phyloP scores from a whole-genome alignment of 345 rosid genomes.

The Leavenworthia alabamica region DNA sequence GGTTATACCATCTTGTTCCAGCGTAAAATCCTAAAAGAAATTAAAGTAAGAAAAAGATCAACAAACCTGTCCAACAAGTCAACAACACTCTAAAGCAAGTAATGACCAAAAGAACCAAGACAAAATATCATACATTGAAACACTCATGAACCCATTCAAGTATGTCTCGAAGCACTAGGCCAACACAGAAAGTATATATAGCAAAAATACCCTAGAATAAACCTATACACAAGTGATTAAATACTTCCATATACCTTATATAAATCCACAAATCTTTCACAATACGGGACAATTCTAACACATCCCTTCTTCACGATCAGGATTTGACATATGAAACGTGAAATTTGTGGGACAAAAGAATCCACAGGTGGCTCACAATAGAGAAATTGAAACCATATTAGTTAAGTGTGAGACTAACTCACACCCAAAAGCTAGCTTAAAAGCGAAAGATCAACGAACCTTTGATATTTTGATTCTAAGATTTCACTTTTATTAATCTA shows the following conservation, averaged over 20 bases:
- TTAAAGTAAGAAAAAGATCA: background rate
- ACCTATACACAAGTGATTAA: no score
- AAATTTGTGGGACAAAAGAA: no score
- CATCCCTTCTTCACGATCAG: background rate
- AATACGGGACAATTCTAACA: background rate
- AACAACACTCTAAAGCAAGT: background rate
- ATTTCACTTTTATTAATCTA: background rate
- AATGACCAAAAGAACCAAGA: background rate
- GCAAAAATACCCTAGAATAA: no score
- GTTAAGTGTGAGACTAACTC: background rate
- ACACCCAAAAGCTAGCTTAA: background rate
- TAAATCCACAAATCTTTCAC: background rate
- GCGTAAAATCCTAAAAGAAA: slow-evolving; percentile 69
- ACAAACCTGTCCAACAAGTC: background rate
- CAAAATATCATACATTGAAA: background rate
- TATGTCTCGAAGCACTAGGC: background rate
- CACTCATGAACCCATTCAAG: background rate
- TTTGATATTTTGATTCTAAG: background rate
- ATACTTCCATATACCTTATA: background rate
- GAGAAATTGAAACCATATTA: background rate
- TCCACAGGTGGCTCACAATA: no score
- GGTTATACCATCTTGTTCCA: slow-evolving; percentile 74
- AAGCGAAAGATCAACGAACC: no score
- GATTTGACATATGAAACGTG: no score
- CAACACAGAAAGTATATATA: background rate